Evolutionary conservation across 2,329 filamentous ascomycete genomes (phyloP), one percentile per base, ranked within the genome.

Genomic region (Diaporthe amygdali): DNA sequence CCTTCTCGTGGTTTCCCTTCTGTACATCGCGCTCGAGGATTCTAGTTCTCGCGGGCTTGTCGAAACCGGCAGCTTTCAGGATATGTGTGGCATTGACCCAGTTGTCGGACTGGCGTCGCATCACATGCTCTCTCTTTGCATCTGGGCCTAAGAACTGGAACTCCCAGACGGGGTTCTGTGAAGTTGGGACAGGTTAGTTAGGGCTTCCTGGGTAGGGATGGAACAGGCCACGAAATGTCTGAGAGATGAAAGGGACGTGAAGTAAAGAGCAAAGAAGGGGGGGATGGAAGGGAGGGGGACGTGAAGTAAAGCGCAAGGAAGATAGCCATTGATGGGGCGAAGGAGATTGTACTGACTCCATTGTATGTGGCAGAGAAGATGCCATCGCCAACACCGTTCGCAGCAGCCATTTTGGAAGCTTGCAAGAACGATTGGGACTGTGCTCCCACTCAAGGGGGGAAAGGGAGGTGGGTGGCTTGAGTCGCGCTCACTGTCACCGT

Each of bases 71-170:
- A 49, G 97, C 94, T 80, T 99, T 99, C 61, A 99, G 86, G 72
- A 99, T 98, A 80, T 99, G 96, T 68, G 96, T 99, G n/a, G 96
- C 96, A 86, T 99, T 99, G 84, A 99, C 96, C 95, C 96, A 99
- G 82, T 98, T 91, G 82, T 99, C 96, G 67, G 91, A 89, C 72
- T 96, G 91, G 64, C 96, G 91, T 81, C 96, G 93, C 96, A 99
- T 99, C 75, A 98, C 93, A 93, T 98, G 94, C 77, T 93, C 89
- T 9, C 69, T 70, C 79, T 92, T 91, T 39, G 91, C 79, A 79
- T 97, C 94, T 75, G 86, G 87, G 44, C 92, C 94, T 30, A 70
- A 27, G 77, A 97, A 92, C 80, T 97, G 95, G 83, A 91, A 96
- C 80, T 98, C 96, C 80, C 96, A 98, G 14, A 98, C 96, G 44